A percentile compares a stretch with the other conserved stretches of the same genome.
phyloP scores from a whole-genome alignment of 2,329 filamentous ascomycete genomes.

The Byssoonygena ceratinophila region DNA sequence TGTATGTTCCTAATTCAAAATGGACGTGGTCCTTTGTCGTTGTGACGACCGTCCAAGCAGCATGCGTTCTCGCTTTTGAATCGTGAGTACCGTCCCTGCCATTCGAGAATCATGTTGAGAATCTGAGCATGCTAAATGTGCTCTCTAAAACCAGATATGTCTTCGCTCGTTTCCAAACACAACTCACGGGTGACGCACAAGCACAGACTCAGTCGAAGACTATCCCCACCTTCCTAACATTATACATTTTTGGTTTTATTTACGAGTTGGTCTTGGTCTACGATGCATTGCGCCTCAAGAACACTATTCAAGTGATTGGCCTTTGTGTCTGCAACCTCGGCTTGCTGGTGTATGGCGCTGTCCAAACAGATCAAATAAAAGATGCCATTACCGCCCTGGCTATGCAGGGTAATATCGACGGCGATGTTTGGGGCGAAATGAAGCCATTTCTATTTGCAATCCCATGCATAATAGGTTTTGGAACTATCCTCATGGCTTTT shows the following conservation, averaged over 20 bases:
- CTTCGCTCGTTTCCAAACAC: constrained; percentile 70
- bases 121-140: constrained; percentile 9
- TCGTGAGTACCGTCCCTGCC: constrained; percentile 50
- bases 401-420: constrained; percentile 36
- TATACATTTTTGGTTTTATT: constrained; percentile 95
- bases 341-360: constrained; percentile 81
- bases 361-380: constrained; percentile 83
- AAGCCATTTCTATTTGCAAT: constrained; percentile 73
- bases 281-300: constrained; percentile 87
- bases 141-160: constrained; percentile 54
- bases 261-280: constrained; percentile 85
- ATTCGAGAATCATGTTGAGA: constrained; percentile 5
- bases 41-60: constrained; percentile 62
- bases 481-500: constrained; percentile 61
- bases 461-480: constrained; percentile 68
- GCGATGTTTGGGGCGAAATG: constrained; percentile 56
- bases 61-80: constrained; percentile 73
- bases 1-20: constrained; percentile 65
- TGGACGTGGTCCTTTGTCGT: constrained; percentile 85
- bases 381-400: constrained; percentile 55
- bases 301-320: constrained; percentile 97
- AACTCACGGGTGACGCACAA: constrained; percentile 37
- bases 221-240: constrained; percentile 87
- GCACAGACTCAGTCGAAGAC: constrained; percentile 43
- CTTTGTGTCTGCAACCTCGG: constrained; percentile 87